Percentiles rank a stretch among this genome's conserved stretches.
Evolutionary conservation across 2,329 filamentous ascomycete species (phyloP).

Genomic region (Phaeosphaeria sp.): DNA sequence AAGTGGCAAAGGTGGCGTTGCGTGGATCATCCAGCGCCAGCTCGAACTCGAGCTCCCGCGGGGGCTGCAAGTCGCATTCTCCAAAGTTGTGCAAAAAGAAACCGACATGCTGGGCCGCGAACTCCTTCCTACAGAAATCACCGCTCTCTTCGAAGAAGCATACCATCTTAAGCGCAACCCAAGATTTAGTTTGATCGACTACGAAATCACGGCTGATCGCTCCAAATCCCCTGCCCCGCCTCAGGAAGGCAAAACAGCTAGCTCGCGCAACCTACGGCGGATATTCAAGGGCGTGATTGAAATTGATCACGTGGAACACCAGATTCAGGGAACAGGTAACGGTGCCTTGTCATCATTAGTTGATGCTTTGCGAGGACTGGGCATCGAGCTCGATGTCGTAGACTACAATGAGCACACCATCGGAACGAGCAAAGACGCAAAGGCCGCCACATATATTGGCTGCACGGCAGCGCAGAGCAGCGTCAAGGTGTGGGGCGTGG

Average conservation of each 20-base stretch:
- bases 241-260: slow-evolving; percentile 72
- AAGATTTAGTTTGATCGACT: slow-evolving; percentile 86
- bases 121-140: slow-evolving; percentile 82
- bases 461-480: slow-evolving; percentile 73
- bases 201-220: slow-evolving; percentile 86
- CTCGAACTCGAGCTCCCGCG: slow-evolving; percentile 92
- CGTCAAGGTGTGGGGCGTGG: slow-evolving; percentile 86
- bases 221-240: slow-evolving; percentile 75
- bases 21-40: slow-evolving; percentile 90
- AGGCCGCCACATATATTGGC: slow-evolving; percentile 95
- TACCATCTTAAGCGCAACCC: slow-evolving; percentile 87
- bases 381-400: slow-evolving; percentile 86
- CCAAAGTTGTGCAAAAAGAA: slow-evolving; percentile 80
- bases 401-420: slow-evolving; percentile 98
- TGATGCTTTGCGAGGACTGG: slow-evolving; percentile 77
- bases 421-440: slow-evolving; percentile 78
- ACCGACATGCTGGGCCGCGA: slow-evolving; percentile 85
- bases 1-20: slow-evolving; percentile 90
- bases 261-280: slow-evolving; percentile 78
- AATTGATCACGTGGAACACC: slow-evolving; percentile 80
- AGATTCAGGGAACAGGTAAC: slow-evolving; percentile 81
- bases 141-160: slow-evolving; percentile 82
- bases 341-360: slow-evolving; percentile 90
- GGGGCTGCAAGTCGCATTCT: slow-evolving; percentile 90
- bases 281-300: slow-evolving; percentile 85